Evolutionary conservation across 2,329 filamentous ascomycete genomes (phyloP).

Genomic region (Pseudohalonectria lignicola): DNA sequence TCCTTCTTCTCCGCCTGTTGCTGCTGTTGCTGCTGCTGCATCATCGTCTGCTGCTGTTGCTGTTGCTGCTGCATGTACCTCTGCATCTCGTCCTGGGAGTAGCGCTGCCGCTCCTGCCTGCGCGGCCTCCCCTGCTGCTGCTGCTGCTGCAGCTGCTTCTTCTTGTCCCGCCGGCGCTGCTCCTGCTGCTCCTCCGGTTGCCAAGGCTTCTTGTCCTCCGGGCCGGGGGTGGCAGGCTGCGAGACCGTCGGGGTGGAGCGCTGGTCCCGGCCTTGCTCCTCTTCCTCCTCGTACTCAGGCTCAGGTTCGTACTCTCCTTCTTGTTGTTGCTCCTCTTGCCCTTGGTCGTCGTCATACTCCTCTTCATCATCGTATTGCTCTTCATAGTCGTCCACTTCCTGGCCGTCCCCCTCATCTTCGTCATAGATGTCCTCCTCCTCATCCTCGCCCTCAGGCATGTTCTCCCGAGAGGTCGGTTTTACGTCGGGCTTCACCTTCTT

Average conservation of each 20-base stretch:
- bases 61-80: slow-evolving; percentile 10
- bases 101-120: slow-evolving; percentile 9
- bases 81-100: slow-evolving; percentile 6
- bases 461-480: neutral
- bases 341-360: slow-evolving; percentile 12
- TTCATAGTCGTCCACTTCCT: slow-evolving; percentile 2
- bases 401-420: slow-evolving; percentile 3
- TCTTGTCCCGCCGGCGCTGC: slow-evolving; percentile 10
- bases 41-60: slow-evolving; percentile 15
- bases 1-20: slow-evolving; percentile 20
- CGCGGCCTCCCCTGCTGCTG: slow-evolving; percentile 11
- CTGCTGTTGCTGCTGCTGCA: slow-evolving; percentile 16
- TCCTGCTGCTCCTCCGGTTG: slow-evolving; percentile 16
- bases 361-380: slow-evolving; percentile 12
- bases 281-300: slow-evolving; percentile 14
- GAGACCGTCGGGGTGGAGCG: slow-evolving; percentile 13
- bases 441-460: neutral
- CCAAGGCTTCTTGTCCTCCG: slow-evolving; percentile 19
- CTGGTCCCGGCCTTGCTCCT: neutral
- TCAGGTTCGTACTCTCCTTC: slow-evolving; percentile 6
- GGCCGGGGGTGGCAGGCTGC: slow-evolving; percentile 17
- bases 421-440: slow-evolving; percentile 5
- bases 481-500: slow-evolving; percentile 5
- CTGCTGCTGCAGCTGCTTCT: slow-evolving; percentile 12
- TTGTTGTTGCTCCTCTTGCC: slow-evolving; percentile 6